Base-by-base conservation (phyloP, 2,329 filamentous ascomycete species). In the Venturiaceae sp. region DNA sequence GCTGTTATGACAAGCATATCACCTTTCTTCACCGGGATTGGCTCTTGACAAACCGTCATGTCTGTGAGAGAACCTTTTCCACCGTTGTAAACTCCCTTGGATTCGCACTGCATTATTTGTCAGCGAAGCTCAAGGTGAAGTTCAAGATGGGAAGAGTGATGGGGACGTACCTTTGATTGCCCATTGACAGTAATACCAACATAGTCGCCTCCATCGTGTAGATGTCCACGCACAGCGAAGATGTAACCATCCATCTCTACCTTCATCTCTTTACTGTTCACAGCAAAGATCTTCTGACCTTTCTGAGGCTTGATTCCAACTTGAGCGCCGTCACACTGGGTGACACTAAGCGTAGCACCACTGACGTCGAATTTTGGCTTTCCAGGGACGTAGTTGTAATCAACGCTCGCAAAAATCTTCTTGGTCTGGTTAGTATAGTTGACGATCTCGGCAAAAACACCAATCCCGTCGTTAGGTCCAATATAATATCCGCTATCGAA, bases 1-100 rank as follows among this genome's bases (percentile, higher is more conserved):
- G 57, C 57, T 1, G 8, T 58, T 7, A 59, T 32, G 4, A 30
- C 16, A 13, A 59, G 1, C 14, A 13, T 36, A 30, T 59, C 57
- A 6, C 57, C 57, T 36, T 59, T 57, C 57, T 59, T 56, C 16
- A 59, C 41, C 14, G 50, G 33, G 2, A 57, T 56, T 14, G 28
- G 52, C 19, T 58, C 30, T 14, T 26, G 14, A 19, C 57, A 59
- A 5, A 28, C 21, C 8, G 53, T 19, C 57, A 59, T 59, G 13
- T 52, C 37, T 16, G 53, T 14, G 14, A 41, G 11, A 19, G 37
- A 19, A 14, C 37, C 6, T 41, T 41, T 41, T 8, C 16, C 37
- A 19, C 37, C 58, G 9, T n/a, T 26, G 58, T 34, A 58, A 7
- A 26, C 28, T 5, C 34, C 57, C 14, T 30, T 33, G 5, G 30